phyloP scores from a whole-genome alignment of 1,284 basidiomycete genomes.

The Apiotrichum domesticum region DNA sequence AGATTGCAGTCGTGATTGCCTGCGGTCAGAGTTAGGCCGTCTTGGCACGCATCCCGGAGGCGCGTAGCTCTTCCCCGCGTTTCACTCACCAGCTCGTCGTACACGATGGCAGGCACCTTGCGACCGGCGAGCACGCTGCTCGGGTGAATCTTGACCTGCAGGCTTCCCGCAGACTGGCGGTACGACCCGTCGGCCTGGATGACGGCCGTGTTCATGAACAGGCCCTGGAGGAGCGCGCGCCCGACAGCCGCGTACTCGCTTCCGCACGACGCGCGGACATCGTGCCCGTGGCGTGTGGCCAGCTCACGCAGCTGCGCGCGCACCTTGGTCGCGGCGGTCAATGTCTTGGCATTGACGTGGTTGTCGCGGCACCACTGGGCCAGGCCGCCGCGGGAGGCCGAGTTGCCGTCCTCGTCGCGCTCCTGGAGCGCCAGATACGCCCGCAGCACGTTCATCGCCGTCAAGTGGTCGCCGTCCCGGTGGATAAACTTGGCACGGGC shows the following conservation, averaged over 20 bases:
- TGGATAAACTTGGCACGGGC: constrained; percentile 73
- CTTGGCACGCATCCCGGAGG: neutral
- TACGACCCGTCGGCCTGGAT: constrained; percentile 75
- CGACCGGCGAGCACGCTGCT: constrained; percentile 70
- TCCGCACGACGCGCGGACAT: constrained; percentile 56
- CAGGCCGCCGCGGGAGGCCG: constrained; percentile 45
- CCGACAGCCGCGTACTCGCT: constrained; percentile 59
- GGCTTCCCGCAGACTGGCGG: constrained; percentile 70
- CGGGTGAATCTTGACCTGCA: constrained; percentile 80
- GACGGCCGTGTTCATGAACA: constrained; percentile 75
- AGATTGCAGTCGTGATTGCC: constrained; percentile 74
- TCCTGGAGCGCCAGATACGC: constrained; percentile 58
- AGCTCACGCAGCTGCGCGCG: constrained; percentile 69
- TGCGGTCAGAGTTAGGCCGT: neutral
- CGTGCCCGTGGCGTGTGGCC: constrained; percentile 58
- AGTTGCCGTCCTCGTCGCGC: constrained; percentile 38
- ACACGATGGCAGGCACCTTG: constrained; percentile 76
- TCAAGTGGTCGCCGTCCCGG: constrained; percentile 82
- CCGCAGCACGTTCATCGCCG: constrained; percentile 74
- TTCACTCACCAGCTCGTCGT: constrained; percentile 69
- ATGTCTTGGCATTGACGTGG: constrained; percentile 75
- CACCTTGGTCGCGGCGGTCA: constrained; percentile 78
- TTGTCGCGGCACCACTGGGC: constrained; percentile 76
- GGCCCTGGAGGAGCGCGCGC: constrained; percentile 63
- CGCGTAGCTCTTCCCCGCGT: neutral